Conservation (phyloP, 139 green algal genomes). For the Haematococcus lacustris region DNA sequence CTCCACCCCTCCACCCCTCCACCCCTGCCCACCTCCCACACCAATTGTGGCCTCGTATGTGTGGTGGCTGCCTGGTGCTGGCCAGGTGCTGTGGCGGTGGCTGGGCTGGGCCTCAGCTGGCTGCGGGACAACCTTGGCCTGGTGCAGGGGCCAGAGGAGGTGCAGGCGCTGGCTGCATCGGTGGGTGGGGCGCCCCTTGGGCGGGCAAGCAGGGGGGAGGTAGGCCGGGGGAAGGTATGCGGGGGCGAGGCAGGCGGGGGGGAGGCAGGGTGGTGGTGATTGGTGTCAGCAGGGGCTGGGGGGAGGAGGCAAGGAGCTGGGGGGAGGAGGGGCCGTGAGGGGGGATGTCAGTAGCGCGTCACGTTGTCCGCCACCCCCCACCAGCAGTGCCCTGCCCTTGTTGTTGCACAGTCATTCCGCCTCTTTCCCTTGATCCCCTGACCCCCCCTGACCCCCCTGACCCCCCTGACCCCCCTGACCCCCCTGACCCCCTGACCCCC, state of each 20-base stretch:
- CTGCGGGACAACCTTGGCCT: conserved; percentile 78
- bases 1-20: no score
- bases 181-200: background rate
- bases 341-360: no score
- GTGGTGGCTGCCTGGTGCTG: no score
- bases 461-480: no score
- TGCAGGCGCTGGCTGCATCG: background rate
- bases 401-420: background rate
- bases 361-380: background rate
- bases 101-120: conserved; percentile 75
- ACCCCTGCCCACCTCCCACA: no score
- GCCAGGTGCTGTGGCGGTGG: conserved; percentile 72
- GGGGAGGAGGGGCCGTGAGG: background rate
- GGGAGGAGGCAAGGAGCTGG: background rate
- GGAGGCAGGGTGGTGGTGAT: background rate
- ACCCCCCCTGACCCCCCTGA: no score
- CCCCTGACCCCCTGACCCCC: no score
- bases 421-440: background rate
- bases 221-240: background rate
- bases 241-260: background rate
- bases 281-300: background rate
- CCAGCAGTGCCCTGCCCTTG: background rate
- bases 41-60: no score
- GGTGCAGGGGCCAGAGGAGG: conserved; percentile 23
- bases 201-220: background rate